Percentiles rank a stretch among this genome's conserved stretches.
phyloP scores from a whole-genome alignment of 1,284 basidiomycete genomes.

The Irpex lacteus region DNA sequence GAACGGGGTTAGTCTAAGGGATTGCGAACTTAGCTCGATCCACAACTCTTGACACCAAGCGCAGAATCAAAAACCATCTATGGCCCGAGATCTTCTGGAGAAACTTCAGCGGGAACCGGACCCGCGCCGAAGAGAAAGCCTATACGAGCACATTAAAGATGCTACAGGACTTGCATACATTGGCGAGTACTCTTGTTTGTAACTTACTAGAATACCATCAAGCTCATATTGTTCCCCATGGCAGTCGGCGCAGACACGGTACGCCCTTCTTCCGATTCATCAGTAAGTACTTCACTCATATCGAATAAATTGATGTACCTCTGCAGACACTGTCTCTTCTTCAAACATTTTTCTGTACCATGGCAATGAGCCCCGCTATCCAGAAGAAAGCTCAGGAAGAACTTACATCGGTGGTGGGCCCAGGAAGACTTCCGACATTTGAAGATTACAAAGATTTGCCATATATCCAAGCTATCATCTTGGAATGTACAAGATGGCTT shows the following conservation, averaged over 20 bases:
- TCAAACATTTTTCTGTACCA: neutral
- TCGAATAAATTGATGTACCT: neutral
- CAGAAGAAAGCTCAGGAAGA: conserved; percentile 18
- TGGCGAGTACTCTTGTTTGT: neutral
- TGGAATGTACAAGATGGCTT: neutral
- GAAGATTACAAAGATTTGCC: neutral
- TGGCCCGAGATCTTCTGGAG: neutral
- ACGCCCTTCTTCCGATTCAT: neutral
- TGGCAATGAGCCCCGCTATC: conserved; percentile 10
- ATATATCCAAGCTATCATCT: neutral
- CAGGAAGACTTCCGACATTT: neutral
- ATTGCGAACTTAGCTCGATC: too few species aligned
- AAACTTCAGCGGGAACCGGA: neutral
- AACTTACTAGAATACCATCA: neutral
- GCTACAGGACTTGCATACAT: neutral
- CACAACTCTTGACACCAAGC: neutral
- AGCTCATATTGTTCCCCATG: neutral
- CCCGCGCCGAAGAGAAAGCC: neutral
- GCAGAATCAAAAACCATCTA: neutral
- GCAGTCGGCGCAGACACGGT: neutral
- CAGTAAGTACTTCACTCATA: neutral
- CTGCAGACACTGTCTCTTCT: neutral
- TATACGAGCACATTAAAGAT: neutral
- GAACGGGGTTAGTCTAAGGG: too few species aligned
- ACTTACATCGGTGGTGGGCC: neutral